Conservation (phyloP, 345 rosid species). For the Salix purpurea region DNA sequence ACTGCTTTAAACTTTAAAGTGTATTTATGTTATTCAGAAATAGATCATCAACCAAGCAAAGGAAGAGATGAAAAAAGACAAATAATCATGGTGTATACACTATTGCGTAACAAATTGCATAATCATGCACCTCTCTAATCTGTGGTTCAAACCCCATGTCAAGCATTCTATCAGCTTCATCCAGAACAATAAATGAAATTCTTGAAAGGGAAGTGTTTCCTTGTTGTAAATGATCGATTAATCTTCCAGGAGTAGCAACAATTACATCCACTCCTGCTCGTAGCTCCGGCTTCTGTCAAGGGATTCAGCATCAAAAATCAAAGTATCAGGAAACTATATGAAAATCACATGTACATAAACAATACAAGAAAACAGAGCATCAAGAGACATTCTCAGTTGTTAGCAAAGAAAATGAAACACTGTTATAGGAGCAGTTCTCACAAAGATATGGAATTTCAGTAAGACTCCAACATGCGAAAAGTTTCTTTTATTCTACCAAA, state of each 20-base stretch:
- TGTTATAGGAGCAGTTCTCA: not conserved
- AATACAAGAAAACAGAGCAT: not conserved
- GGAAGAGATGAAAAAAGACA: not conserved
- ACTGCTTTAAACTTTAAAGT: not conserved
- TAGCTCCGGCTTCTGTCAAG: slow-evolving; percentile 29
- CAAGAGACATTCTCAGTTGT: not conserved
- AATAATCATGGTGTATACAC: not conserved
- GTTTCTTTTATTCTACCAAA: not conserved
- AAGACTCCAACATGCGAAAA: not conserved
- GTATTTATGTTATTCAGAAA: not conserved
- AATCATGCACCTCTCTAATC: slow-evolving; percentile 33
- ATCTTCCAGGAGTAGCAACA: slow-evolving; percentile 48
- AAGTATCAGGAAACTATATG: not conserved
- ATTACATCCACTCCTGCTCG: slow-evolving; percentile 33
- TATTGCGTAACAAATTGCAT: not conserved
- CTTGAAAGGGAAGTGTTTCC: slow-evolving; percentile 34
- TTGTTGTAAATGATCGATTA: slow-evolving; percentile 39
- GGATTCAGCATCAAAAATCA: slow-evolving; percentile 1
- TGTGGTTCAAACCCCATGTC: slow-evolving; percentile 49
- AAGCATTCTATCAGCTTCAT: slow-evolving; percentile 50
- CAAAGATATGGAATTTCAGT: not conserved
- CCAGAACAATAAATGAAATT: slow-evolving; percentile 35
- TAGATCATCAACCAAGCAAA: not conserved
- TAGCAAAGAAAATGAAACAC: not conserved
- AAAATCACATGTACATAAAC: not conserved